A percentile compares a stretch with the other conserved stretches of the same genome.
These are phyloP conservation scores for Candida railenensis DNA, from an alignment of 805 yeast species.

Conservation along the genomic window DNA sequence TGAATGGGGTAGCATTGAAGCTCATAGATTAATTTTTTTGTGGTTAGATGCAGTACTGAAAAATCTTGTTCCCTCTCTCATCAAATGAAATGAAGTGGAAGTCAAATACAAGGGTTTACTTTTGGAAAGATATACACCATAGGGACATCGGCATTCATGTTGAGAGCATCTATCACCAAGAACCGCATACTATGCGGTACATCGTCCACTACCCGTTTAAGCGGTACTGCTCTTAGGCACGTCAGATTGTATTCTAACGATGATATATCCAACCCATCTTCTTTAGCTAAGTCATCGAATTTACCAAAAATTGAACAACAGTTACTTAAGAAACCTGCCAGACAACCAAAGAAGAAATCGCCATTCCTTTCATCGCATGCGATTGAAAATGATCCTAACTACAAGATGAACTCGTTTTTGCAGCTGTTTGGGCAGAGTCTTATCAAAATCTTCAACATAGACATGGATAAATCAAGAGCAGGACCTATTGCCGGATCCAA, in stretches of 20 bases:
- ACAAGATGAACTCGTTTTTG: conserved; percentile 33
- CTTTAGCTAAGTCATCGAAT: conserved; percentile 38
- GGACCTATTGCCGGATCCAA: conserved; percentile 92
- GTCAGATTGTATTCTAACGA: neutral
- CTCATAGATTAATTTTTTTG: no score
- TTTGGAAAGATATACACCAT: neutral
- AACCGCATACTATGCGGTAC: neutral
- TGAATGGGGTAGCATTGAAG: no score
- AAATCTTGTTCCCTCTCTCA: neutral
- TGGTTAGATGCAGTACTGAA: neutral
- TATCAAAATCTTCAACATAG: conserved; percentile 63
- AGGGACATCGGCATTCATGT: neutral
- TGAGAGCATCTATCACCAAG: neutral
- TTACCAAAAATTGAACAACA: conserved; percentile 39
- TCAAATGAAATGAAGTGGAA: neutral
- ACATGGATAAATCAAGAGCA: conserved; percentile 89
- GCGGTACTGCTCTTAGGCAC: neutral
- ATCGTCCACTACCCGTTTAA: neutral
- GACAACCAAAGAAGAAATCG: conserved; percentile 32
- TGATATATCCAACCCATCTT: conserved; percentile 23
- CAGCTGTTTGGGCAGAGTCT: conserved; percentile 62
- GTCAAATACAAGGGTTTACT: no score
- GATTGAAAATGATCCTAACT: conserved; percentile 36
- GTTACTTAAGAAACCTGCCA: conserved; percentile 31
- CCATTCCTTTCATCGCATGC: conserved; percentile 40